These are phyloP conservation scores for Fusarium sp. DNA, from an alignment of 2,329 filamentous ascomycete species.

Conservation along the genomic window DNA sequence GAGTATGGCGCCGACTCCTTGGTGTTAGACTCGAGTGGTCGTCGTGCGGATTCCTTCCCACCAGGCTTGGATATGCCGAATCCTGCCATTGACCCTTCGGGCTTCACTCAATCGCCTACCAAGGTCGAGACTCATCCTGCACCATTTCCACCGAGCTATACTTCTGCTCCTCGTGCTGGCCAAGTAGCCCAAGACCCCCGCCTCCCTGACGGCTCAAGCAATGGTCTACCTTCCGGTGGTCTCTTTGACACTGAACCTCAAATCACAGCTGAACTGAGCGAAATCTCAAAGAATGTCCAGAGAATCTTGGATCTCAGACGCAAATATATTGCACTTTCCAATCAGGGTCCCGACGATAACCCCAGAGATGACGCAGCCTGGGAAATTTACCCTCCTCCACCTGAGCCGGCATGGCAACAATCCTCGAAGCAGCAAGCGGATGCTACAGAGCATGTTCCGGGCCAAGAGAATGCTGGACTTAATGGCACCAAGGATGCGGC, in stretches of 20 bases:
- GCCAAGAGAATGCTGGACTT: conserved; percentile 32
- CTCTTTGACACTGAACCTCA: conserved; percentile 78
- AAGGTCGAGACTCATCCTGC: conserved; percentile 24
- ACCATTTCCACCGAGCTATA: conserved; percentile 12
- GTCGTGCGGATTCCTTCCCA: conserved; percentile 33
- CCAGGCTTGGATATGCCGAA: conserved; percentile 54
- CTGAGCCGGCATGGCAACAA: conserved; percentile 83
- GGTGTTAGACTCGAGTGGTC: conserved; percentile 47
- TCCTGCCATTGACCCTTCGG: conserved; percentile 27
- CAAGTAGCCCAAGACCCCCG: conserved; percentile 26
- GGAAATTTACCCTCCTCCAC: conserved; percentile 91
- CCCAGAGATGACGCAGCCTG: conserved; percentile 86
- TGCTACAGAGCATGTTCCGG: conserved; percentile 30
- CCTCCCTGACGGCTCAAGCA: conserved; percentile 32
- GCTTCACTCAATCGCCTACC: conserved; percentile 22
- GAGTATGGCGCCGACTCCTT: conserved; percentile 54
- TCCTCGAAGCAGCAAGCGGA: conserved; percentile 37
- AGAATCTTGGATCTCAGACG: conserved; percentile 87
- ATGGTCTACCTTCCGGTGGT: conserved; percentile 55
- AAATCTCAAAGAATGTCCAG: conserved; percentile 91
- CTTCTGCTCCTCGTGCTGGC: conserved; percentile 14
- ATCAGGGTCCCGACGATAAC: conserved; percentile 85
- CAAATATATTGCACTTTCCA: conserved; percentile 87
- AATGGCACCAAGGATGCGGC: conserved; percentile 25
- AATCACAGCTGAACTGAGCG: conserved; percentile 83